A percentile compares a stretch with the other conserved stretches of the same genome.
Evolutionary conservation across 73 alveolate genomes (phyloP).

Genomic region (Blepharisma stoltei): DNA sequence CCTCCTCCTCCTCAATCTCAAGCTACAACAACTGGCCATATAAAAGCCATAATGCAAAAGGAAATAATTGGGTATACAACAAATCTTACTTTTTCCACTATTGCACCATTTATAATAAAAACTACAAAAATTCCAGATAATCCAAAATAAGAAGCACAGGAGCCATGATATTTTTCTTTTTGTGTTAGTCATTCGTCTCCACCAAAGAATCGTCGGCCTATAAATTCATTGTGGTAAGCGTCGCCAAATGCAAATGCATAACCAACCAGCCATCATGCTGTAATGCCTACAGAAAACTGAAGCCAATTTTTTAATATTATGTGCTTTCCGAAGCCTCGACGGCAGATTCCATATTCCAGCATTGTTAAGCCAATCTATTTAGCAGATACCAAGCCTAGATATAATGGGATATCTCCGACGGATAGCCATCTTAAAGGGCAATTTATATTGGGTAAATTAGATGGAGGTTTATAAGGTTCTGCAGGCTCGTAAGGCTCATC

Average conservation of each 20-base stretch:
- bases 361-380: slow-evolving; percentile 14
- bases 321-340: background rate
- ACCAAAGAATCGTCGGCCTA: slow-evolving; percentile 6
- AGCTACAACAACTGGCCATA: slow-evolving; percentile 27
- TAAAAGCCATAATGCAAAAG: background rate
- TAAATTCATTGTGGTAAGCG: background rate
- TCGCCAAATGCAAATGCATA: slow-evolving; percentile 11
- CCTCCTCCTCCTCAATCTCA: slow-evolving; percentile 18
- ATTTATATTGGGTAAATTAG: no score
- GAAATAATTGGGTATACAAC: background rate
- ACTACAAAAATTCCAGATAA: background rate
- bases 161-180: background rate
- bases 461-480: no score
- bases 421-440: background rate
- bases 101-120: background rate
- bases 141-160: background rate
- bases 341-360: background rate
- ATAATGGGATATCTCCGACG: background rate
- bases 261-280: background rate
- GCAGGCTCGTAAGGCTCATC: no score
- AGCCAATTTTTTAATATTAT: background rate
- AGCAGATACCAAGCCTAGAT: background rate
- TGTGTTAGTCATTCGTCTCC: slow-evolving; percentile 1
- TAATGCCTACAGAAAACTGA: slow-evolving; percentile 8
- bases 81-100: background rate